Conservation (phyloP, 768 basidiomycete species). For the Mycena alexandri region DNA sequence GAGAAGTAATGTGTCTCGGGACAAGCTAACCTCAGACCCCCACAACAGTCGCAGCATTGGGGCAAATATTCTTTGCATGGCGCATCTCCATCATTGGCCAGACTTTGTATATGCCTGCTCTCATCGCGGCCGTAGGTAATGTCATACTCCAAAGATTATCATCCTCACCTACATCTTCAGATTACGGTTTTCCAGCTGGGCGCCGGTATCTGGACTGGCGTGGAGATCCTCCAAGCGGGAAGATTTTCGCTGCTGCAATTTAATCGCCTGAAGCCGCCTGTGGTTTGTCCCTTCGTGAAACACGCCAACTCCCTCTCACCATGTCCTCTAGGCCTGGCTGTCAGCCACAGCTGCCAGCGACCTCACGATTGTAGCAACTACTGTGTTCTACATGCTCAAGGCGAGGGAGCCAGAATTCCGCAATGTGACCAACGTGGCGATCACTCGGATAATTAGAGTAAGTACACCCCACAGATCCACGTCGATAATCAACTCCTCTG, state of each 20-base stretch:
- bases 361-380: conserved; percentile 35
- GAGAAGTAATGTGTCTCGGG: no score
- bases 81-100: conserved; percentile 37
- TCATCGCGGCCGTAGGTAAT: conserved; percentile 21
- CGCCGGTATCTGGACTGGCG: conserved; percentile 8
- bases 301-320: background rate
- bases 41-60: conserved; percentile 34
- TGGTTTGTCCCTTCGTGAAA: background rate
- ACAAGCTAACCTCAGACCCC: no score
- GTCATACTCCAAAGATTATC: background rate
- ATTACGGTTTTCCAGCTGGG: background rate
- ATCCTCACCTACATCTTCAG: background rate
- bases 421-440: background rate
- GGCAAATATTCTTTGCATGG: conserved; percentile 41
- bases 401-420: conserved; percentile 12
- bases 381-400: conserved; percentile 35
- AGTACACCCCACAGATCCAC: background rate
- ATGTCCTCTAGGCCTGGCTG: conserved; percentile 36
- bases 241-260: conserved; percentile 2
- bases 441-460: conserved; percentile 24
- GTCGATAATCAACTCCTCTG: background rate
- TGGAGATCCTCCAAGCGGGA: background rate
- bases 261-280: background rate
- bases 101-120: conserved; percentile 18
- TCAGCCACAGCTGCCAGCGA: conserved; percentile 36